A percentile compares a stretch with the other conserved stretches of the same genome.
phyloP scores from a whole-genome alignment of 495 filamentous ascomycete species.

The Talaromyces nanjingensis region DNA sequence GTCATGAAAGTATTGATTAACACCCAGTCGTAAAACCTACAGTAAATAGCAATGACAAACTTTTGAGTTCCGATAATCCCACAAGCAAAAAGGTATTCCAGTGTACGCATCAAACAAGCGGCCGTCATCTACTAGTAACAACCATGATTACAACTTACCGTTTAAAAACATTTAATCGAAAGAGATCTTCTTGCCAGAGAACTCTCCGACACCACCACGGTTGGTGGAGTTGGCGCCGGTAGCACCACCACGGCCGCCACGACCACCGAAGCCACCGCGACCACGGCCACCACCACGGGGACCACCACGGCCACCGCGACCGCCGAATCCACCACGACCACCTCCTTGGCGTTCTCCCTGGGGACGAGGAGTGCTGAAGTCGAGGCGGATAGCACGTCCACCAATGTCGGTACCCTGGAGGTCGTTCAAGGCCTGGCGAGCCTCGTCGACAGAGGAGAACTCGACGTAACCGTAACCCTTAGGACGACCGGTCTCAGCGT shows the following conservation, averaged over 20 bases:
- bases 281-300: slow-evolving; percentile 48
- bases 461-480: slow-evolving; percentile 96
- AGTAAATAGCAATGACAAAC: background rate
- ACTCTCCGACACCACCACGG: slow-evolving; percentile 73
- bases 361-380: slow-evolving; percentile 77
- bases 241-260: slow-evolving; percentile 44
- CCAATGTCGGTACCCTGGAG: slow-evolving; percentile 70
- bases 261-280: slow-evolving; percentile 44
- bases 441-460: slow-evolving; percentile 78
- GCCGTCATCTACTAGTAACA: background rate
- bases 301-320: slow-evolving; percentile 43
- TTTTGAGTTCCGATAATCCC: slow-evolving; percentile 1
- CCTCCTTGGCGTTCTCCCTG: slow-evolving; percentile 47
- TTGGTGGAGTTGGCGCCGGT: slow-evolving; percentile 45
- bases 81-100: slow-evolving; percentile 3
- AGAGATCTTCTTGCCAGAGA: slow-evolving; percentile 86
- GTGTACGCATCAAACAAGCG: slow-evolving; percentile 1
- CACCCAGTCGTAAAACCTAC: background rate
- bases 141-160: slow-evolving; percentile 8
- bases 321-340: slow-evolving; percentile 38
- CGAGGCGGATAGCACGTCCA: slow-evolving; percentile 78
- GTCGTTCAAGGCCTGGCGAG: slow-evolving; percentile 65
- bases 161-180: slow-evolving; percentile 38
- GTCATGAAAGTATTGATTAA: background rate
- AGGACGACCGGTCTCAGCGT: slow-evolving; percentile 73